Percentiles rank a stretch among this genome's conserved stretches.
Evolutionary conservation across 1,284 basidiomycete genomes (phyloP).

Genomic region (Acaromyces ingoldii): DNA sequence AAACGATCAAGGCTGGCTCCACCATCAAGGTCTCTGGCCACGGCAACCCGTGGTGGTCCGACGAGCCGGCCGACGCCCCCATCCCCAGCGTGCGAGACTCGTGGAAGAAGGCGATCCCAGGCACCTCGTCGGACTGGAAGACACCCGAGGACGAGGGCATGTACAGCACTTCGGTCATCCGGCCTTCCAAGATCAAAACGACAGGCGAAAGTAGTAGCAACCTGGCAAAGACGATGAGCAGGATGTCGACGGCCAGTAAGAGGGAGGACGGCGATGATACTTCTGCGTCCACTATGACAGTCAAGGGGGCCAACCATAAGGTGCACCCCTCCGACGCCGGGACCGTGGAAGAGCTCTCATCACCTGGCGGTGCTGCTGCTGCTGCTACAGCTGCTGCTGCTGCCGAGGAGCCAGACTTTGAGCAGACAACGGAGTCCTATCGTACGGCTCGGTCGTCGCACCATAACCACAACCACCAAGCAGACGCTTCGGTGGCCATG

Average conservation of each 20-base stretch:
- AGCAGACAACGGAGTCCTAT: slow-evolving; percentile 19
- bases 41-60: slow-evolving; percentile 47
- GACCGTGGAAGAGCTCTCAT: neutral
- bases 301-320: slow-evolving; percentile 10
- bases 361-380: neutral
- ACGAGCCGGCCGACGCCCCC: slow-evolving; percentile 18
- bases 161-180: slow-evolving; percentile 44
- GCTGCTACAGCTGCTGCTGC: neutral
- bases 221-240: slow-evolving; percentile 18
- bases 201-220: too few species aligned
- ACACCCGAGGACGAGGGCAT: slow-evolving; percentile 19
- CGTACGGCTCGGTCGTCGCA: slow-evolving; percentile 28
- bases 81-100: slow-evolving; percentile 26
- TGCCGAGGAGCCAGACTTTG: neutral
- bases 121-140: neutral
- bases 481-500: slow-evolving; percentile 31
- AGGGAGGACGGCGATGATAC: slow-evolving; percentile 12
- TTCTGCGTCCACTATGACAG: slow-evolving; percentile 21
- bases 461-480: slow-evolving; percentile 9
- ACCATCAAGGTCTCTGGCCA: slow-evolving; percentile 44
- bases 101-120: neutral
- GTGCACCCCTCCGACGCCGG: slow-evolving; percentile 10
- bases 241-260: neutral
- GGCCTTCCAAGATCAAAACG: slow-evolving; percentile 32
- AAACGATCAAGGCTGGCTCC: slow-evolving; percentile 22